A percentile compares a stretch with the other conserved stretches of the same genome.
Evolutionary conservation across 495 filamentous ascomycete genomes (phyloP).

Genomic region (Penicillium antarcticum): DNA sequence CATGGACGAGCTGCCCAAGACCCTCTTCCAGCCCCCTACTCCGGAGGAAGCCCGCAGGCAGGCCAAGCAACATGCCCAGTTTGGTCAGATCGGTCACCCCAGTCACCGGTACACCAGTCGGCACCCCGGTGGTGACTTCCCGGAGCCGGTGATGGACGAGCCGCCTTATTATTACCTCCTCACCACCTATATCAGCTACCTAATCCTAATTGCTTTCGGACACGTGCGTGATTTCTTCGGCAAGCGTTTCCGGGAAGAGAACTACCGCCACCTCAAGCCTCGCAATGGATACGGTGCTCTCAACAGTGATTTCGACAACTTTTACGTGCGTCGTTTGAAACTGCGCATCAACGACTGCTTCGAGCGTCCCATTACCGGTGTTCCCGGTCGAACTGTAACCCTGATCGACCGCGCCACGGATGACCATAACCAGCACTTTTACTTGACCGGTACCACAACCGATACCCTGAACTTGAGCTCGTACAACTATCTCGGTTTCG

Average conservation of each 20-base stretch:
- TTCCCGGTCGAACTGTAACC: constrained; percentile 91
- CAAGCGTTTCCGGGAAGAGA: constrained; percentile 81
- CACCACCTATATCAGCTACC: constrained; percentile 95
- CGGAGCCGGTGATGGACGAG: constrained; percentile 86
- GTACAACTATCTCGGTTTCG: constrained; percentile 98
- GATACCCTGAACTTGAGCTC: constrained; percentile 98
- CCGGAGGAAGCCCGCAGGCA: constrained; percentile 73
- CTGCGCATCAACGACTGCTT: constrained; percentile 96
- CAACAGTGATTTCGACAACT: constrained; percentile 98
- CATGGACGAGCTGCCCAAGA: constrained; percentile 70
- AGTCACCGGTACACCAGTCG: constrained; percentile 84
- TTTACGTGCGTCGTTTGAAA: constrained; percentile 91
- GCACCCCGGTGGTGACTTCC: constrained; percentile 73
- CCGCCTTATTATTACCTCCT: constrained; percentile 95
- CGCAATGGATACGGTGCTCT: constrained; percentile 91
- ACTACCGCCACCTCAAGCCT: constrained; percentile 79
- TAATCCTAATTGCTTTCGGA: constrained; percentile 92
- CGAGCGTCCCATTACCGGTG: constrained; percentile 83
- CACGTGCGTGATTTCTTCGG: constrained; percentile 97
- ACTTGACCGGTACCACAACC: constrained; percentile 84
- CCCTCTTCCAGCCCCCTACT: constrained; percentile 88
- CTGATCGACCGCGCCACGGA: constrained; percentile 82
- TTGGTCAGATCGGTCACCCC: constrained; percentile 76
- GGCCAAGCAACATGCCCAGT: constrained; percentile 83
- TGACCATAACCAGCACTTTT: constrained; percentile 85